Evolutionary conservation across 2,329 filamentous ascomycete genomes (phyloP).

Genomic region (Colletotrichum plurivorum): DNA sequence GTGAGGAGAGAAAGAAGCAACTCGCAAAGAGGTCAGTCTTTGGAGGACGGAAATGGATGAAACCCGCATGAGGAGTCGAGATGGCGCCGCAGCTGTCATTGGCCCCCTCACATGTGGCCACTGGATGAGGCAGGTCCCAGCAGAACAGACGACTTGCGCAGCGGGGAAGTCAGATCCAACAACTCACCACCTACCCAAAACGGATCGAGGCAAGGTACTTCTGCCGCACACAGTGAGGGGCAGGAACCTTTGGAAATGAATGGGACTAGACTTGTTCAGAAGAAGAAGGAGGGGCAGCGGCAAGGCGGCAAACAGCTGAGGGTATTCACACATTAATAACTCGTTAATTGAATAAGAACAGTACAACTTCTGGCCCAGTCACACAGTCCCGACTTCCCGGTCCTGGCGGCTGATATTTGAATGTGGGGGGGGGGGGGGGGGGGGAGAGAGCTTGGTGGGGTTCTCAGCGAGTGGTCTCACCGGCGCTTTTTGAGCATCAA

Average conservation of each 20-base stretch:
- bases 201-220: constrained; percentile 12
- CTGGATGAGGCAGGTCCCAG: constrained; percentile 37
- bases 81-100: constrained; percentile 37
- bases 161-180: constrained; percentile 21
- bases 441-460: constrained; percentile 3
- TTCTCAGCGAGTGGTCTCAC: constrained; percentile 7
- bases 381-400: background rate
- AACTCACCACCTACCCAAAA: constrained; percentile 14
- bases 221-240: constrained; percentile 38
- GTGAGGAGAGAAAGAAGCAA: constrained; percentile 23
- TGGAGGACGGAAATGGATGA: constrained; percentile 52
- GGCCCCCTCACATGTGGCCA: constrained; percentile 25
- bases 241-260: constrained; percentile 30
- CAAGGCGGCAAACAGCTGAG: constrained; percentile 10
- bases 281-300: constrained; percentile 27
- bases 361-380: background rate
- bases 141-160: constrained; percentile 33
- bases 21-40: constrained; percentile 50
- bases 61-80: constrained; percentile 43
- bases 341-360: background rate
- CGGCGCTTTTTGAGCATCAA: background rate
- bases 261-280: constrained; percentile 25
- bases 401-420: background rate
- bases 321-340: background rate
- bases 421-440: background rate